Base-by-base conservation (phyloP, 371 early-diverging fungal genomes). In the Massospora cicadina region DNA sequence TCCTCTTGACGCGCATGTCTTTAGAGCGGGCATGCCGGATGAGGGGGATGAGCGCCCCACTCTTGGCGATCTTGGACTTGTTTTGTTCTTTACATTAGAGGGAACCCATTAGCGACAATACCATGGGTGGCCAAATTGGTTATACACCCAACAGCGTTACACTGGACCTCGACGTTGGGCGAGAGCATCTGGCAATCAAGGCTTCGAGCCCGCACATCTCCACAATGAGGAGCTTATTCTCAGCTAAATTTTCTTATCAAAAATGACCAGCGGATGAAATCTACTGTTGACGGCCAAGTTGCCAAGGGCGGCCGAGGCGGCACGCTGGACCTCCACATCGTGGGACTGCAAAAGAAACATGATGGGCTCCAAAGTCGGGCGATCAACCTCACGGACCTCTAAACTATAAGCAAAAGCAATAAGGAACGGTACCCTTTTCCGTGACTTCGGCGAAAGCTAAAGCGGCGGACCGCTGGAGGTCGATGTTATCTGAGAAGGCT, bases 121-220 rank as follows among this genome's bases (percentile, higher is more conserved):
- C 87, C 86, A 73, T 84, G 83, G 10, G 92, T 91, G 1, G 92
- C 92, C 63, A 94, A 79, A 68, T 94, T 94, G 0, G 95, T 94
- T 65, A 94, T 90, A 77, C 93, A 93, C 2, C 95, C 95, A 26
- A 92, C 93, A n/a, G 93, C 91, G 73, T 94, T 94, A 69, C 91
- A 90, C 71, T 92, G 91, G 5, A 93, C 91, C 69, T 93, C 94
- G 26, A 87, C 84, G 69, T 89, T 89, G 3, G 84, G 82, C 23
- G 87, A 85, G 33, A 84, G 78, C 90, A 91, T 90, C 71, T 90
- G 88, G 64, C 85, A 66, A 92, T 85, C n/a, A 94, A 80, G 53
- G 87, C 91, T 64, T 89, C 90, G 29, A 94, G 74, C 1, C 88
- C 93, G 33, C 91, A 90, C 65, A 90, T 77, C 65, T 84, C 80